These are phyloP conservation scores for Eutrema yunnanense DNA, from an alignment of 345 rosid species.

Conservation along the genomic window DNA sequence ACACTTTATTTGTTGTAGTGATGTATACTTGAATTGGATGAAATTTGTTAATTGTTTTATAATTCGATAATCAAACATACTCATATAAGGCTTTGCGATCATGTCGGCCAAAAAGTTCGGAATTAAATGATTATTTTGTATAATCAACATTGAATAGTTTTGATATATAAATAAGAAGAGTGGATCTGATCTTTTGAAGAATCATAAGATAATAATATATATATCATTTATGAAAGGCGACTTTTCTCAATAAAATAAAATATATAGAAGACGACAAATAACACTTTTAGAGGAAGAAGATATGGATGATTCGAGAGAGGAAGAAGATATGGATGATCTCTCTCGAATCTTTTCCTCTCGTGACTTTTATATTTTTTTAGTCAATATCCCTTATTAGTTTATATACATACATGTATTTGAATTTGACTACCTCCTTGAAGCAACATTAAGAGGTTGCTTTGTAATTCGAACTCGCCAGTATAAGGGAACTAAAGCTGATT, in stretches of 20 bases:
- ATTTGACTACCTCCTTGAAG: background rate
- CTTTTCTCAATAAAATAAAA: too few species aligned
- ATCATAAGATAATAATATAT: conserved; percentile 12
- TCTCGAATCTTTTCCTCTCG: conserved; percentile 13
- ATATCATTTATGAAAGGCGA: background rate
- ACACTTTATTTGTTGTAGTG: too few species aligned
- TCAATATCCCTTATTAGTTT: background rate
- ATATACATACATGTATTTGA: background rate
- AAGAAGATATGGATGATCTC: conserved; percentile 31
- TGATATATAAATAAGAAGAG: conserved; percentile 6
- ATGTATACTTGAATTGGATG: background rate
- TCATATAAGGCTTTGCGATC: conserved; percentile 1
- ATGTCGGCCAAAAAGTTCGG: conserved; percentile 17
- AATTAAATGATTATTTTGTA: background rate
- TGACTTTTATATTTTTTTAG: background rate
- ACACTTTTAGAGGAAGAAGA: conserved; percentile 5
- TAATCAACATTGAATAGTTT: background rate
- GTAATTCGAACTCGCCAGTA: background rate
- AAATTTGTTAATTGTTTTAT: background rate
- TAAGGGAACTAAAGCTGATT: background rate
- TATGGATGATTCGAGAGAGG: background rate
- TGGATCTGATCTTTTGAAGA: conserved; percentile 18
- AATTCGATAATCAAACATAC: background rate
- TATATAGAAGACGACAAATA: conserved; percentile 22
- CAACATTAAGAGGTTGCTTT: background rate